Conservation (phyloP, 140 eudicot genomes). For the Erigeron philadelphicus region DNA sequence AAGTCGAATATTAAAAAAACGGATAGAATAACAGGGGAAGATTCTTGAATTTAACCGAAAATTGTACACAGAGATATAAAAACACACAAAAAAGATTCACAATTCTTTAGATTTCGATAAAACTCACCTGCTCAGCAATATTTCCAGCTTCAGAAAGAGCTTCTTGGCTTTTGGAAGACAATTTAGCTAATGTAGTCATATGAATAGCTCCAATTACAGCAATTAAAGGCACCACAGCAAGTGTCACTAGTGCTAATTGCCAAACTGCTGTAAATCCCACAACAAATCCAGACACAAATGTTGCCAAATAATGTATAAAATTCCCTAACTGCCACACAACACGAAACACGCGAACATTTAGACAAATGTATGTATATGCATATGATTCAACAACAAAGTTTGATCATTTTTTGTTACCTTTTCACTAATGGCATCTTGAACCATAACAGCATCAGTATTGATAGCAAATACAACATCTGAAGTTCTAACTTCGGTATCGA, state of each 20-base stretch:
- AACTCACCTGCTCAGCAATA: constrained; percentile 72
- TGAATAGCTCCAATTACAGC: constrained; percentile 82
- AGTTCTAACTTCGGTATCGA: constrained; percentile 77
- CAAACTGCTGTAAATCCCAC: constrained; percentile 95
- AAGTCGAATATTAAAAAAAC: no score
- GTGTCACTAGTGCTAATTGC: constrained; percentile 81
- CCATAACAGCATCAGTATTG: constrained; percentile 82
- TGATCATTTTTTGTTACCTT: constrained; percentile 44
- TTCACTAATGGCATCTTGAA: constrained; percentile 95
- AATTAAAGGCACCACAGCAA: constrained; percentile 83
- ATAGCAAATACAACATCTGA: constrained; percentile 83
- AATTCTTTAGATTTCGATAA: background rate
- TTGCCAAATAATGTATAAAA: constrained; percentile 85
- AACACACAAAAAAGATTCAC: no score
- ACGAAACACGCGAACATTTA: constrained; percentile 20
- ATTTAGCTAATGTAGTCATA: constrained; percentile 56
- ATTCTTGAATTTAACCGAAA: background rate
- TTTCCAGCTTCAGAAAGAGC: constrained; percentile 87
- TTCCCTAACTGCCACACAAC: constrained; percentile 61
- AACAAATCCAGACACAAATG: constrained; percentile 86
- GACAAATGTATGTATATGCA: background rate
- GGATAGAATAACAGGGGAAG: constrained; percentile 5
- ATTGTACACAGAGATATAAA: no score
- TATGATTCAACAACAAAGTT: constrained; percentile 14
- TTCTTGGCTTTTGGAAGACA: constrained; percentile 78